Base-by-base conservation (phyloP, 83 land plant species). In the Isoetes engelmannii region DNA sequence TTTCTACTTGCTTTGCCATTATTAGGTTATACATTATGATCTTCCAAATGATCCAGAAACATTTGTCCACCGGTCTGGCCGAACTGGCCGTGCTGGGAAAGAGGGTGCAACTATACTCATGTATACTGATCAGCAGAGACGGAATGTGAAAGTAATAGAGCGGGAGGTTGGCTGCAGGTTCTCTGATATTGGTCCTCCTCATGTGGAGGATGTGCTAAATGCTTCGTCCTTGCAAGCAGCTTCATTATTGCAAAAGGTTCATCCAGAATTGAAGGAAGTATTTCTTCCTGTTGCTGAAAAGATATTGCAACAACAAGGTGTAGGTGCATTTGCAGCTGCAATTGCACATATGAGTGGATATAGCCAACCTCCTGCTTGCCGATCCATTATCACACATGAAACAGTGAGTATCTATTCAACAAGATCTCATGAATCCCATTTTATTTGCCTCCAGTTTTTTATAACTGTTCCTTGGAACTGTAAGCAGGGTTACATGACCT, bases 51-150 rank as follows among this genome's bases (percentile, higher is more conserved):
- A 90, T 68, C 81, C 99, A 64, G 99, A 94, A 69, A 91, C 99
- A 19, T 94, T 94, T 86, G 99, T 94, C 7, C 99, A 94, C 67
- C 99, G 99, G 6, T 88, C 99, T 69, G 99, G 99, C 17, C 86
- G 99, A 17, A 94, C 99, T 65, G 99, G 99, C 13, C 92, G 99
- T 69, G 99, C 99, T 63, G 99, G 99, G 44, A 94, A 94, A 71
- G 85, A 79, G 68, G 99, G 99, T 55, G 80, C 69, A 69, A 86
- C 96, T n/a, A 82, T 94, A 51, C 51, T 94, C 46, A 81, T 94
- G 89, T 87, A 77, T 67, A 78, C 97, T 12, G 72, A 69, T 65
- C 81, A 80, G 65, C 87, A 90, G 72, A 75, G 81, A 76, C 82
- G 97, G 74, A 90, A 89, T 10, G 69, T 94, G 55, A 80, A 70